Conservation (phyloP, 768 basidiomycete species). For the Pulveroboletus frians region DNA sequence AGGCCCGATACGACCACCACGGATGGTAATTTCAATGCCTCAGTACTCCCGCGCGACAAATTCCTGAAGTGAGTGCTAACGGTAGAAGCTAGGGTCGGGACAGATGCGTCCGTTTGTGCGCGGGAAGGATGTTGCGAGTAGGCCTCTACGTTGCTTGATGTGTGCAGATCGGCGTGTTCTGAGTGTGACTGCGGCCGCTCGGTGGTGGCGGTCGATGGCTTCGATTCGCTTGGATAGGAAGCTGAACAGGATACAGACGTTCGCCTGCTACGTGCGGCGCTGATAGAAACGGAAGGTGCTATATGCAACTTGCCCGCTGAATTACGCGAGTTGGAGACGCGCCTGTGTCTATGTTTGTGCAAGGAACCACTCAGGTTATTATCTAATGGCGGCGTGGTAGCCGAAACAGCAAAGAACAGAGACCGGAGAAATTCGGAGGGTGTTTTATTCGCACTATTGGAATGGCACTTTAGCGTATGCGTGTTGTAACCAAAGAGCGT, state of each 20-base stretch:
- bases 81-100: slow-evolving; percentile 11
- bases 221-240: slow-evolving; percentile 17
- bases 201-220: slow-evolving; percentile 13
- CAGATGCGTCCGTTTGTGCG: slow-evolving; percentile 15
- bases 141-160: not conserved
- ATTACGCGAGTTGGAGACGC: slow-evolving; percentile 20
- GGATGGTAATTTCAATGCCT: slow-evolving; percentile 39
- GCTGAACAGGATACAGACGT: slow-evolving; percentile 23
- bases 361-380: slow-evolving; percentile 2
- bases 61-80: slow-evolving; percentile 8
- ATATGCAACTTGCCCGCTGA: slow-evolving; percentile 14
- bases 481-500: slow-evolving; percentile 55
- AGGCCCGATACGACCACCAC: slow-evolving; percentile 68
- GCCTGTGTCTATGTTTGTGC: slow-evolving; percentile 17
- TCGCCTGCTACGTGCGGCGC: slow-evolving; percentile 24
- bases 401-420: slow-evolving; percentile 33
- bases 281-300: slow-evolving; percentile 13
- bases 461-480: slow-evolving; percentile 52
- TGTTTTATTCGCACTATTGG: slow-evolving; percentile 11
- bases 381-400: slow-evolving; percentile 14
- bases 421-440: slow-evolving; percentile 32
- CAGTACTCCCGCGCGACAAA: slow-evolving; percentile 15
- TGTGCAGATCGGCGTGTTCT: slow-evolving; percentile 7
- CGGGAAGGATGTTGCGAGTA: slow-evolving; percentile 4
- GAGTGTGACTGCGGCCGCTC: slow-evolving; percentile 13